Evolutionary conservation across 2,329 filamentous ascomycete species (phyloP).

Genomic region (Annulohypoxylon truncatum): DNA sequence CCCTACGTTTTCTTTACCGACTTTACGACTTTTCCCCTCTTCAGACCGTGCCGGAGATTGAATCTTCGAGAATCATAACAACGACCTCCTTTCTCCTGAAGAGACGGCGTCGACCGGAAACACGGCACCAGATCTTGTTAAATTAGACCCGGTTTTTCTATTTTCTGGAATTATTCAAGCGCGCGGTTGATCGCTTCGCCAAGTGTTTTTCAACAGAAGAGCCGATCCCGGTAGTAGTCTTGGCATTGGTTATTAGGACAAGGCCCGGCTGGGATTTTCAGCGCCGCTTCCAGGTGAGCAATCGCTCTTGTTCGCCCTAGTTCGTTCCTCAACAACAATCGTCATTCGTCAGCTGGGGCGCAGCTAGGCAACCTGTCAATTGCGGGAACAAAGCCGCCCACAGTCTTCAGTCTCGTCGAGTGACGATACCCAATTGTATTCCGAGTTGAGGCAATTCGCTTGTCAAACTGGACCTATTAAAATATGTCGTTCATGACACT

Average conservation of each 20-base stretch:
- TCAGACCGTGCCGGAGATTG: conserved; percentile 1
- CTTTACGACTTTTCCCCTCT: neutral
- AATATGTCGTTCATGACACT: conserved; percentile 8
- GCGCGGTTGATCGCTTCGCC: conserved; percentile 37
- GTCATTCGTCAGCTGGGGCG: conserved; percentile 43
- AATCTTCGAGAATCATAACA: conserved; percentile 3
- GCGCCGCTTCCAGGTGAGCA: conserved; percentile 43
- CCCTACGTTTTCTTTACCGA: conserved; percentile 23
- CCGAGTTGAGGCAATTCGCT: conserved; percentile 21
- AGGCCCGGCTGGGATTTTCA: conserved; percentile 21
- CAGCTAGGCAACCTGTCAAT: conserved; percentile 24
- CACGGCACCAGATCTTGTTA: conserved; percentile 28
- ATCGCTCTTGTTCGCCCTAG: conserved; percentile 17
- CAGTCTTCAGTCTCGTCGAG: conserved; percentile 24
- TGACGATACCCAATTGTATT: conserved; percentile 30
- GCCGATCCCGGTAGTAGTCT: conserved; percentile 31
- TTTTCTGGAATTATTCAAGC: conserved; percentile 33
- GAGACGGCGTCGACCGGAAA: conserved; percentile 21
- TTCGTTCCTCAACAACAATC: conserved; percentile 14
- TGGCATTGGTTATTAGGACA: conserved; percentile 38
- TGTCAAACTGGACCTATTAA: conserved; percentile 12
- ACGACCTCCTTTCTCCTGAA: neutral
- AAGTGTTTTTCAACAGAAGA: conserved; percentile 29
- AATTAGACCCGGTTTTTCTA: conserved; percentile 29
- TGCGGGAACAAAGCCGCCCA: conserved; percentile 27